Evolutionary conservation across 2,329 filamentous ascomycete species (phyloP).

Genomic region (Calonectria pseudoreteaudii): DNA sequence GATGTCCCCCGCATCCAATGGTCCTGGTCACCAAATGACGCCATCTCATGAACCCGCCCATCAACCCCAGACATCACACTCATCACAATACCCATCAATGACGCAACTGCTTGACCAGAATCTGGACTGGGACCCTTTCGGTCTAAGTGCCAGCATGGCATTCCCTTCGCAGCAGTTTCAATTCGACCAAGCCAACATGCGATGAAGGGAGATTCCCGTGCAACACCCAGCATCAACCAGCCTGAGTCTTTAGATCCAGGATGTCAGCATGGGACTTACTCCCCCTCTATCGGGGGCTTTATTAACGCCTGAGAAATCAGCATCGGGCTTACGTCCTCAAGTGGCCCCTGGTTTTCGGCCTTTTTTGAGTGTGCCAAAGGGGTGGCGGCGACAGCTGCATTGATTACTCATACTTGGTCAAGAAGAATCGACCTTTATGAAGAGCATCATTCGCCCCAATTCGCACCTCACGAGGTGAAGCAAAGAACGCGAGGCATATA

Average conservation of each 20-base stretch:
- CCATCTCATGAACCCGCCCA: constrained; percentile 53
- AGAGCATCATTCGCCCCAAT: background rate
- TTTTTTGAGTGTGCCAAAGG: background rate
- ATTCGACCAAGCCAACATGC: constrained; percentile 73
- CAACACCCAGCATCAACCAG: background rate
- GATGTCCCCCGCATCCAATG: constrained; percentile 55
- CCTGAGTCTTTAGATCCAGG: background rate
- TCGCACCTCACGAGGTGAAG: constrained; percentile 7
- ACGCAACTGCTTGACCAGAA: constrained; percentile 79
- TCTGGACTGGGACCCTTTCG: constrained; percentile 93
- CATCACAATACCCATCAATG: constrained; percentile 70
- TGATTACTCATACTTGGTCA: background rate
- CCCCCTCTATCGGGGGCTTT: background rate
- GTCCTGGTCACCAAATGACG: constrained; percentile 50
- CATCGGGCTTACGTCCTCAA: background rate
- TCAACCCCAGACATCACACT: constrained; percentile 44
- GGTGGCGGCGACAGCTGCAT: background rate
- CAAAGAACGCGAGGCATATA: constrained; percentile 40
- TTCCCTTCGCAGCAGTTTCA: constrained; percentile 88
- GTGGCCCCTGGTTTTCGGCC: background rate
- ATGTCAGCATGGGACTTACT: background rate
- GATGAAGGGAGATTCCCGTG: constrained; percentile 43
- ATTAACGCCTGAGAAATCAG: background rate
- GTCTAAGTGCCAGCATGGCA: constrained; percentile 93
- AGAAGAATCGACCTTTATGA: constrained; percentile 1